These are phyloP conservation scores for Quercus wislizeni DNA, from an alignment of 306 rosid species.

Conservation along the genomic window DNA sequence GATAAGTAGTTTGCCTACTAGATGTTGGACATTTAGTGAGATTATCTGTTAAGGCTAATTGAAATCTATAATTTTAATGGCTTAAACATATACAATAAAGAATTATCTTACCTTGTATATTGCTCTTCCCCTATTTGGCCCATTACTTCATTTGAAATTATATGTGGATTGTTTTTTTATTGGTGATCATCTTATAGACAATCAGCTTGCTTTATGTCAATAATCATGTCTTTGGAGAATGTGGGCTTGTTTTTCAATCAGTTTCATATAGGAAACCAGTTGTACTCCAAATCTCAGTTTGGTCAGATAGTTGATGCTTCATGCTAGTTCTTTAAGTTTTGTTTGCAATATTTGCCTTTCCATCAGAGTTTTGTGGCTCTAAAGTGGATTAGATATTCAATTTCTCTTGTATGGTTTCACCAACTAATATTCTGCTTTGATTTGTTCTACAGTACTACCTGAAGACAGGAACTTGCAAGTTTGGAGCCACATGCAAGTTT, in stretches of 20 bases:
- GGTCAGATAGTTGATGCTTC: neutral
- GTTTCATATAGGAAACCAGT: neutral
- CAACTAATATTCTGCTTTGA: conserved; percentile 18
- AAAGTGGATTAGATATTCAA: neutral
- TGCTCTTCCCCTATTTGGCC: neutral
- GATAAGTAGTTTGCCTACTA: neutral
- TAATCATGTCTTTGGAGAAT: neutral
- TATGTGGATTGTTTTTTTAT: neutral
- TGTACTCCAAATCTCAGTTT: neutral
- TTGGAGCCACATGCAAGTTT: conserved; percentile 98
- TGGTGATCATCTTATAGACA: neutral
- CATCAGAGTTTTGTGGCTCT: neutral
- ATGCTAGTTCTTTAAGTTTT: neutral
- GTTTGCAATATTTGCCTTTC: neutral
- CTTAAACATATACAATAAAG: neutral
- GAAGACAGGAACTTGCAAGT: conserved; percentile 98
- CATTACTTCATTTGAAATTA: neutral
- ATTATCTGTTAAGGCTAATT: neutral
- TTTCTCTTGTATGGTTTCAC: conserved; percentile 4
- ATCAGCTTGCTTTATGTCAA: neutral
- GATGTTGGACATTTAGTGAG: neutral
- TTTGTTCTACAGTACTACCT: conserved; percentile 72
- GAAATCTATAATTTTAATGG: neutral
- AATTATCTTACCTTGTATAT: neutral
- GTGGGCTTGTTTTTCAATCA: neutral